Evolutionary conservation across 2,329 filamentous ascomycete species (phyloP), one percentile per base, ranked within the genome.

Genomic region (Talaromyces piceae): DNA sequence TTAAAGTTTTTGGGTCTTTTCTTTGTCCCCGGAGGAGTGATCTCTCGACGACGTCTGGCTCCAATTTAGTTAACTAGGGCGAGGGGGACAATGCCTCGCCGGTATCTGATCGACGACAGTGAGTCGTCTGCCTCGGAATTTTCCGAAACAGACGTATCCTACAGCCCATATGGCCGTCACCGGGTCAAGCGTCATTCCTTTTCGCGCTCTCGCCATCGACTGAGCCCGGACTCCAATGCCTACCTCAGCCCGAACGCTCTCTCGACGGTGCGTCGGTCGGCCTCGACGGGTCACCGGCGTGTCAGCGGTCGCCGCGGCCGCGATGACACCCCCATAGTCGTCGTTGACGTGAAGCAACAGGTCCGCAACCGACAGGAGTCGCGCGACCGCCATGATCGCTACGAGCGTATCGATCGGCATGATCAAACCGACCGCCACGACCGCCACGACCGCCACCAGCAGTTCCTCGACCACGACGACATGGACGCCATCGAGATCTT

Each of bases 281-380:
- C 61, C 5, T 71, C 68, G 5, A 69, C 65, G 3, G 67, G 67
- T 12, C 60, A 56, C 18, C 59, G 62, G 7, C 67, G n/a, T n/a
- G n/a, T n/a, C n/a, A n/a, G n/a, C n/a, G n/a, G n/a, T n/a, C n/a
- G 66, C 22, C 67, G 66, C 18, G 59, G 53, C 13, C 57, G 56
- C 16, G 58, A 60, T 5, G 56, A 54, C 26, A 59, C 56, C 9
- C 57, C 62, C 11, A 57, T 64, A 11, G 62, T 69, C 47, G 62
- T 67, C 33, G 59, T 69, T 47, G 68, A 68, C 52, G 69, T 63
- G 59, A 65, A 63, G 50, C 65, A 67, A 31, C 61, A 60, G 3
- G 45, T 55, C 46, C 33, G 47, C n/a, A 47, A 44, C 39, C 56
- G 58, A 33, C 61, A 61, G 44, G 59, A 60, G 43, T 59, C 60